These are phyloP conservation scores for Xylaria multiplex DNA, from an alignment of 2,329 filamentous ascomycete species.

Conservation along the genomic window DNA sequence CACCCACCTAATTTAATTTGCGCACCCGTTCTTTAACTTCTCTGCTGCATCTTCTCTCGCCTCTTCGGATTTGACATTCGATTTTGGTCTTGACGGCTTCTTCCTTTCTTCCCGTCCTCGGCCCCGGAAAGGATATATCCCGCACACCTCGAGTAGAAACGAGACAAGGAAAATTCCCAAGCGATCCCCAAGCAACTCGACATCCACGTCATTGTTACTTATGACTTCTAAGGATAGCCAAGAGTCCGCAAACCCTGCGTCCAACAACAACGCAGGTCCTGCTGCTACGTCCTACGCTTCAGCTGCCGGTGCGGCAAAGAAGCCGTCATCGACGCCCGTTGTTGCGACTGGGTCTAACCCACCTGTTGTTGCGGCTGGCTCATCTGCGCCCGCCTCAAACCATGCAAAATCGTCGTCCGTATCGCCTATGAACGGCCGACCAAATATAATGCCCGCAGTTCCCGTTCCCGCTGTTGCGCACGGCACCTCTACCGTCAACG, in stretches of 20 bases:
- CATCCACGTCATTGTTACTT: constrained; percentile 54
- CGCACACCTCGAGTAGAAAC: constrained; percentile 37
- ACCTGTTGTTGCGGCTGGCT: constrained; percentile 65
- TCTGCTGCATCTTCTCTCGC: constrained; percentile 29
- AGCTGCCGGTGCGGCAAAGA: constrained; percentile 71
- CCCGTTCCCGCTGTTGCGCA: constrained; percentile 73
- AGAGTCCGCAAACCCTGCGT: constrained; percentile 66
- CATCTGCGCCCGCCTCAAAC: constrained; percentile 63
- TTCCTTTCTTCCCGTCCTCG: constrained; percentile 40
- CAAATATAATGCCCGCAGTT: constrained; percentile 74
- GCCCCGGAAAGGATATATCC: constrained; percentile 34
- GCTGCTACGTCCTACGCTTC: constrained; percentile 73
- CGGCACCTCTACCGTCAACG: constrained; percentile 74
- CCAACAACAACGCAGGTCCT: constrained; percentile 64
- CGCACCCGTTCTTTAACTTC: constrained; percentile 38
- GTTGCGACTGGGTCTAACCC: constrained; percentile 68
- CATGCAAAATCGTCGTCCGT: constrained; percentile 73
- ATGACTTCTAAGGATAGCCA: constrained; percentile 70
- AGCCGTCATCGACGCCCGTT: constrained; percentile 68
- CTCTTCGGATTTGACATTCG: constrained; percentile 49
- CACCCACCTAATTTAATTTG: constrained; percentile 38
- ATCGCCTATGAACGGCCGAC: constrained; percentile 87
- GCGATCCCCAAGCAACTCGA: constrained; percentile 19
- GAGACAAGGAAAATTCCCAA: constrained; percentile 22
- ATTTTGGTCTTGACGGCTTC: constrained; percentile 32